Evolutionary conservation across 805 yeast genomes (phyloP).

Genomic region (Yarrowia osloensis): DNA sequence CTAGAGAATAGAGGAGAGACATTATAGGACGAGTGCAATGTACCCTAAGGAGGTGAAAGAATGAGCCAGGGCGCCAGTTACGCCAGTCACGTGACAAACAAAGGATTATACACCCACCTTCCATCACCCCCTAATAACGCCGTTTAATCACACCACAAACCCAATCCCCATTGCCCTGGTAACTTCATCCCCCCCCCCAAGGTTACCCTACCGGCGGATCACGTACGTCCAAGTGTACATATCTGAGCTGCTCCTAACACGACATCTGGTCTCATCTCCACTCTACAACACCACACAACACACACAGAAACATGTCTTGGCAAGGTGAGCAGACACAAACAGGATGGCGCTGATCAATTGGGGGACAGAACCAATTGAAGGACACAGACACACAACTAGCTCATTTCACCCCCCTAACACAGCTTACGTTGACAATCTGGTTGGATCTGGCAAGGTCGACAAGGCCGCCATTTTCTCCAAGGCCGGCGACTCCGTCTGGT

Average conservation of each 20-base stretch:
- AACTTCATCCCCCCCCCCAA: neutral
- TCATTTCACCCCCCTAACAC: slow-evolving; percentile 20
- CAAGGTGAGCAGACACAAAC: slow-evolving; percentile 40
- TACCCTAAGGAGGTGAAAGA: too few species aligned
- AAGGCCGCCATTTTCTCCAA: slow-evolving; percentile 90
- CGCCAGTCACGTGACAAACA: neutral
- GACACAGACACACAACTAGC: too few species aligned
- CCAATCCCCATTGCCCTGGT: neutral
- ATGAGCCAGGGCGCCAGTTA: too few species aligned
- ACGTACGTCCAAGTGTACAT: slow-evolving; percentile 26
- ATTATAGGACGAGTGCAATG: too few species aligned
- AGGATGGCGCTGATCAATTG: too few species aligned
- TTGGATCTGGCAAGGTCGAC: slow-evolving; percentile 85
- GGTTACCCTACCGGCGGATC: slow-evolving; percentile 26
- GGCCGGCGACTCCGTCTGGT: slow-evolving; percentile 96
- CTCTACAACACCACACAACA: neutral
- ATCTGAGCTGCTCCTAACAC: neutral
- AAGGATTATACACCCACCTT: too few species aligned
- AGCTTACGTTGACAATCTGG: slow-evolving; percentile 95
- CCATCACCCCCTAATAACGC: neutral
- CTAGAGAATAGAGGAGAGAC: neutral
- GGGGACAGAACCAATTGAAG: too few species aligned
- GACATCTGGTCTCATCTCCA: neutral
- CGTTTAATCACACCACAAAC: neutral
- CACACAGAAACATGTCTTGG: slow-evolving; percentile 40